Evolutionary conservation across 2,329 filamentous ascomycete genomes (phyloP), one percentile per base, ranked within the genome.

Genomic region (Ceratocystis lukuohia): DNA sequence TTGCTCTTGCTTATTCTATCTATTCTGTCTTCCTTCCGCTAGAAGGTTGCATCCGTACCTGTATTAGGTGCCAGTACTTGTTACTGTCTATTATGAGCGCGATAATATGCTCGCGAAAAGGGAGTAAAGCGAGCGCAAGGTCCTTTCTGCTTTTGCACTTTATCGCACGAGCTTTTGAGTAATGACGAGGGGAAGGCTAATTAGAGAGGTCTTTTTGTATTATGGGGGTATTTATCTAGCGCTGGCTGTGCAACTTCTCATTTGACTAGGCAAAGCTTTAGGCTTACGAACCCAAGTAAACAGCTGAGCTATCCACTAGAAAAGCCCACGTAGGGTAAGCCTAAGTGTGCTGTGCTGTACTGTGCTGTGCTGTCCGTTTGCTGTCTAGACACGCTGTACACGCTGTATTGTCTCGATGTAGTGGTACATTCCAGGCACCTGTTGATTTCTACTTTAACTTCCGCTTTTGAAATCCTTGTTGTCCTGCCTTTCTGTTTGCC

Each of bases 381-480:
- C 48, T 41, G 37, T 41, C 37, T 15, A 41, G 37, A 41, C 37
- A 41, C 37, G 37, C 37, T 15, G 37, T 41, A 17, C 17, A 12
- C 7, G n/a, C 48, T 53, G 48, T 25, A 25, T 33, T 33, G n/a
- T 12, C 12, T 59, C 6, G 15, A 59, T 33, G 56, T 59, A 59
- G 15, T n/a, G n/a, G 56, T 59, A 59, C 56, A 59, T 59, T 59
- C 56, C 56, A 33, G 56, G 28, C 22, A 59, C 12, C 56, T 68
- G 48, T 65, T 63, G 66, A 64, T 66, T 57, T 57, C 45, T 56
- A 68, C 59, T 64, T 5, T 2, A 7, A 37, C 53, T 67, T 53
- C 67, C 66, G 68, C 67, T 46, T 65, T 69, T 66, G 65, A 66
- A 41, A 25, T 45, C 48, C 68, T 53, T 64, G 66, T 62, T 41